Evolutionary conservation across 352 stramenopile genomes (phyloP).

Genomic region (Halophytophthora batemanensis): DNA sequence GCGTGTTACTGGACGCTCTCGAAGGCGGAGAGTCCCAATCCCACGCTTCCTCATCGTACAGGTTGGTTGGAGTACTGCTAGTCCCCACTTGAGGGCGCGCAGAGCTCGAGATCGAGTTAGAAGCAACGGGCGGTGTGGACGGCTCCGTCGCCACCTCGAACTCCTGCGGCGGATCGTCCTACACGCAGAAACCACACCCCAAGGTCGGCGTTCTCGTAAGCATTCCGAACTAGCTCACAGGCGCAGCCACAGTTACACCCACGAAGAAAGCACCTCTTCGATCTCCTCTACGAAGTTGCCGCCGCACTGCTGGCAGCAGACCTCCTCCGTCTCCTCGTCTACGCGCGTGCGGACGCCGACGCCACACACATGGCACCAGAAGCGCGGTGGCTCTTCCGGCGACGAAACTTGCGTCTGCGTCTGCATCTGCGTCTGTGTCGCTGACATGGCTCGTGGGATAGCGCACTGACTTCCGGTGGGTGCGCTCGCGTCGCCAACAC

Average conservation of each 20-base stretch:
- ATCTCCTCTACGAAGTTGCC: constrained; percentile 88
- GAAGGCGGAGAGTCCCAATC: background rate
- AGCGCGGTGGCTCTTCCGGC: constrained; percentile 28
- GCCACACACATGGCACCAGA: constrained; percentile 86
- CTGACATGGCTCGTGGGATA: background rate
- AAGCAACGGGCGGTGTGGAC: background rate
- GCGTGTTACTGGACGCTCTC: constrained; percentile 3
- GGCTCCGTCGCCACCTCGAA: constrained; percentile 33
- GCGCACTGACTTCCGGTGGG: no score
- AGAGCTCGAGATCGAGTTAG: background rate
- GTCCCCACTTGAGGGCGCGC: no score
- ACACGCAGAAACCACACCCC: constrained; percentile 4
- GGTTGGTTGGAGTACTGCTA: no score
- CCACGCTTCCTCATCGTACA: no score
- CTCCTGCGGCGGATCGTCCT: constrained; percentile 68
- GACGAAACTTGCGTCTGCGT: constrained; percentile 15
- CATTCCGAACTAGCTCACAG: background rate
- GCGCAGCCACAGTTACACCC: background rate
- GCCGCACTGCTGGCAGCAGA: constrained; percentile 67
- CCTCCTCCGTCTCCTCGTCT: constrained; percentile 56
- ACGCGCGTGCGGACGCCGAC: constrained; percentile 49
- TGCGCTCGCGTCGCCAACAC: no score
- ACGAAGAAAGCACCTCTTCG: constrained; percentile 41
- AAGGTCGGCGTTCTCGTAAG: background rate
- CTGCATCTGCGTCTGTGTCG: constrained; percentile 7